A percentile compares a stretch with the other conserved stretches of the same genome.
These are phyloP conservation scores for Flaveria brownii DNA, from an alignment of 129 eudicot genomes.

Conservation along the genomic window DNA sequence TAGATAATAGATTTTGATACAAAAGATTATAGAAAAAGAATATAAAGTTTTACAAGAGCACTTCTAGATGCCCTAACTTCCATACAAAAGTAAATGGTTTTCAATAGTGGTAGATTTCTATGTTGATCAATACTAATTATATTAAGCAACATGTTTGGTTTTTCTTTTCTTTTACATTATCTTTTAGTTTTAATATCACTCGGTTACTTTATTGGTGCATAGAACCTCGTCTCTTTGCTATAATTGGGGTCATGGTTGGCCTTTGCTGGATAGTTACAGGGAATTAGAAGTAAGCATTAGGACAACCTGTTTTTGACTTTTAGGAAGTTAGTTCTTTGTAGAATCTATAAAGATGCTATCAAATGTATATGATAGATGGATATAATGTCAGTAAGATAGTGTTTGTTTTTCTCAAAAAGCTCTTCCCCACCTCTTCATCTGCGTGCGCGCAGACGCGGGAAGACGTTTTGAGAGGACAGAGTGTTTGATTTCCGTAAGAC, in stretches of 20 bases:
- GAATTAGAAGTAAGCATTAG: conserved; percentile 13
- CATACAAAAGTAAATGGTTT: conserved; percentile 2
- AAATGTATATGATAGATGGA: neutral
- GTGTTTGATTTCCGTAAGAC: too few relatives aligned
- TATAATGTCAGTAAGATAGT: neutral
- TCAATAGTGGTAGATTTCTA: conserved; percentile 7
- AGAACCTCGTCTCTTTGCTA: neutral
- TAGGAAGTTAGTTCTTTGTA: conserved; percentile 21
- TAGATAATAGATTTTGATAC: neutral
- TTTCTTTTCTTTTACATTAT: neutral
- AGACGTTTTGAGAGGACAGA: too few relatives aligned
- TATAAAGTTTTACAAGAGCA: conserved; percentile 6
- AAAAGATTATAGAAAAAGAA: conserved; percentile 5
- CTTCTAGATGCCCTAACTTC: neutral
- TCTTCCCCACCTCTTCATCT: too few relatives aligned
- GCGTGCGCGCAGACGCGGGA: too few relatives aligned
- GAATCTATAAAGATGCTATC: neutral
- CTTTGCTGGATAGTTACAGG: neutral
- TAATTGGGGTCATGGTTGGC: conserved; percentile 19
- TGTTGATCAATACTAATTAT: neutral
- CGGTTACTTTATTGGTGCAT: neutral
- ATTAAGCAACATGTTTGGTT: conserved; percentile 8
- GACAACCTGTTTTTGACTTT: conserved; percentile 12
- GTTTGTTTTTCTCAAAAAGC: too few relatives aligned
- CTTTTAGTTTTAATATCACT: neutral